A percentile compares a stretch with the other conserved stretches of the same genome.
Evolutionary conservation across 2,329 filamentous ascomycete species (phyloP).

Genomic region (Fusarium falciforme): DNA sequence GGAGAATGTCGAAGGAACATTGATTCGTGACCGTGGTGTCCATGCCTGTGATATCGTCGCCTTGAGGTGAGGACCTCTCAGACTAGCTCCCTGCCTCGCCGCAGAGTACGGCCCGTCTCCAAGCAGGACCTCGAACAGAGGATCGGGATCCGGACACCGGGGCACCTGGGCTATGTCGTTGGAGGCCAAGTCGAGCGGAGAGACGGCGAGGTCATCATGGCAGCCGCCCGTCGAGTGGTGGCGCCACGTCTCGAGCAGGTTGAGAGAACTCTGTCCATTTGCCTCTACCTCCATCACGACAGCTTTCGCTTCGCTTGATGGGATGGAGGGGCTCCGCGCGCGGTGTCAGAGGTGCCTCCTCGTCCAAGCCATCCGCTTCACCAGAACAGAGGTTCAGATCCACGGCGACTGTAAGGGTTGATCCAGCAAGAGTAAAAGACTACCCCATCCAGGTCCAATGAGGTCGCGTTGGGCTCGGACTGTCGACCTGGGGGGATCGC

Average conservation of each 20-base stretch:
- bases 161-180: conserved; percentile 36
- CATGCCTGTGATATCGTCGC: neutral
- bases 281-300: conserved; percentile 43
- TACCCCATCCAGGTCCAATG: conserved; percentile 13
- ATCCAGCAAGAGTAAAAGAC: neutral
- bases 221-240: conserved; percentile 29
- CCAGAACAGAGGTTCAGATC: conserved; percentile 7
- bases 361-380: conserved; percentile 39
- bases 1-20: conserved; percentile 15
- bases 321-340: conserved; percentile 34
- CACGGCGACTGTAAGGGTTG: neutral
- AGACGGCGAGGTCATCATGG: conserved; percentile 36
- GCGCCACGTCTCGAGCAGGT: conserved; percentile 41
- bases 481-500: neutral
- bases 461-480: neutral
- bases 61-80: neutral
- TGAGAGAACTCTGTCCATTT: conserved; percentile 38
- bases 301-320: conserved; percentile 37
- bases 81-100: neutral
- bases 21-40: neutral
- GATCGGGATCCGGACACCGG: conserved; percentile 34
- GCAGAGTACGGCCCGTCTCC: conserved; percentile 16
- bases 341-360: conserved; percentile 30
- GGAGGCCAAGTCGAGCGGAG: conserved; percentile 30
- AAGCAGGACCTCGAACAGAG: conserved; percentile 36